Conservation (phyloP, 2,329 filamentous ascomycete genomes). For the Scolecobasidium constrictum region DNA sequence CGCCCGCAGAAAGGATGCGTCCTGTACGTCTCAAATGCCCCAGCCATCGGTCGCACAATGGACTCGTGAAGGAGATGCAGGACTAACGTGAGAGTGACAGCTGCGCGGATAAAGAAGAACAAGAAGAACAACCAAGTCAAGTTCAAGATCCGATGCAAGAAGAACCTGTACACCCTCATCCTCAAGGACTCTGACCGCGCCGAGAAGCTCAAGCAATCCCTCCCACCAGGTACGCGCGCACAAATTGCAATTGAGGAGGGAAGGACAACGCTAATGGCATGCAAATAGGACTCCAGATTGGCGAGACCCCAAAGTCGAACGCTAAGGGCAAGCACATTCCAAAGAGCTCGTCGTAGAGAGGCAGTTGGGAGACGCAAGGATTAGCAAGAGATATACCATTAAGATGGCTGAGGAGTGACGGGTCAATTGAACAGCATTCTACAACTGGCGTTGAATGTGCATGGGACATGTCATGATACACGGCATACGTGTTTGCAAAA, state of each 20-base stretch:
- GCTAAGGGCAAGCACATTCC: constrained; percentile 38
- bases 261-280: constrained; percentile 8
- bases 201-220: constrained; percentile 99
- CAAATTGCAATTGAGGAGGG: background rate
- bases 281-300: constrained; percentile 43
- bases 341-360: constrained; percentile 2
- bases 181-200: constrained; percentile 99
- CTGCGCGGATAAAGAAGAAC: constrained; percentile 68
- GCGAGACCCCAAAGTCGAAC: constrained; percentile 54
- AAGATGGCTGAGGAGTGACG: too few relatives aligned
- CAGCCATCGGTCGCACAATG: background rate
- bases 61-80: background rate
- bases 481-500: too few relatives aligned
- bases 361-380: background rate
- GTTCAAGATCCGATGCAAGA: constrained; percentile 99
- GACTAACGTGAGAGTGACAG: constrained; percentile 18
- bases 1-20: constrained; percentile 98
- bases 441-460: background rate
- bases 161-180: constrained; percentile 94
- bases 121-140: constrained; percentile 86
- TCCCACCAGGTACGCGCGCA: constrained; percentile 75
- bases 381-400: too few relatives aligned
- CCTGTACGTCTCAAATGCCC: constrained; percentile 60
- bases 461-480: background rate
- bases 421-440: background rate